phyloP scores from a whole-genome alignment of 2,329 filamentous ascomycete genomes.

The Penicillium sp. region DNA sequence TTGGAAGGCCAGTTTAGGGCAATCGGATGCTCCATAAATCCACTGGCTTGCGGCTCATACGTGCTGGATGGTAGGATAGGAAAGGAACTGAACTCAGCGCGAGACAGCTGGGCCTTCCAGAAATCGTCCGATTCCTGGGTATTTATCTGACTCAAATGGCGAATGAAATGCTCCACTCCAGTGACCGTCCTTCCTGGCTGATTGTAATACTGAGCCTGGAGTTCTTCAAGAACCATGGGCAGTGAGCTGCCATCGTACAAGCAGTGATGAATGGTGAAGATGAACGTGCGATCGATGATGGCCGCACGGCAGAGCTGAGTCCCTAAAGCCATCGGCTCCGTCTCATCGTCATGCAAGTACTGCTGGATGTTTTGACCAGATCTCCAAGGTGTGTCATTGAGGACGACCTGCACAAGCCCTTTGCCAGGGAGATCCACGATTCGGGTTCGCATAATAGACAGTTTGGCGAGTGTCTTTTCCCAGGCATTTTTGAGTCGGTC shows the following conservation, averaged over 20 bases:
- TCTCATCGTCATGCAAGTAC: not conserved
- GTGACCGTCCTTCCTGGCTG: not conserved
- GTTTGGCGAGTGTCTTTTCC: not conserved
- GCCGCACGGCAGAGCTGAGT: not conserved
- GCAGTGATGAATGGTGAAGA: not conserved
- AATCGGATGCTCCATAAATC: not conserved
- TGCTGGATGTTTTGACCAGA: not conserved
- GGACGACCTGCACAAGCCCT: conserved; percentile 1
- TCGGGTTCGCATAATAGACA: conserved; percentile 1
- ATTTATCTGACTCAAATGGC: not conserved
- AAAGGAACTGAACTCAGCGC: not conserved
- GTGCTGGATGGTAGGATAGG: not conserved
- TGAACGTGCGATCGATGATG: not conserved
- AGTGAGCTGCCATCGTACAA: not conserved
- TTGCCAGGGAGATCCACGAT: not conserved
- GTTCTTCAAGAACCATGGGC: not conserved
- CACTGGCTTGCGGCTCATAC: not conserved
- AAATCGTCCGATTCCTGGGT: not conserved
- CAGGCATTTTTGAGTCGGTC: not conserved
- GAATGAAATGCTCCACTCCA: not conserved
- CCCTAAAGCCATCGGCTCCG: not conserved
- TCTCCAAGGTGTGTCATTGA: not conserved
- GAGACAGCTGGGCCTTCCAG: not conserved
- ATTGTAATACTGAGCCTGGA: not conserved
- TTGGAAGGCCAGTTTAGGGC: not conserved